A percentile compares a stretch with the other conserved stretches of the same genome.
phyloP scores from a whole-genome alignment of 2,329 filamentous ascomycete genomes.

The Fusarium sp. region DNA sequence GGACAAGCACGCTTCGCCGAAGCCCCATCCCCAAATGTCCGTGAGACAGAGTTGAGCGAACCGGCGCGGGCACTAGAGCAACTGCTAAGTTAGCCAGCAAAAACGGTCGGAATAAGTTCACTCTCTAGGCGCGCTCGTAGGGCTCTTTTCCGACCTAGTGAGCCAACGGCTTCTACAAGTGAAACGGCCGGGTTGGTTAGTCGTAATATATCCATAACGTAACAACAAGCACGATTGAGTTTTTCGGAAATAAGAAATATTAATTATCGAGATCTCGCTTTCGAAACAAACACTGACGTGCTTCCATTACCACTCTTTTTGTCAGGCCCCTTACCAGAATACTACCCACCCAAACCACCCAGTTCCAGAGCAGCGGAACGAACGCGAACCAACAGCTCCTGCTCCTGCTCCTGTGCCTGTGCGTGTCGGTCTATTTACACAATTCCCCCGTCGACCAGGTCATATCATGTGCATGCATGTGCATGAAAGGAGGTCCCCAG shows the following conservation, averaged over 20 bases:
- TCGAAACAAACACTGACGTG: constrained; percentile 20
- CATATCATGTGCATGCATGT: neutral
- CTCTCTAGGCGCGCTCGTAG: neutral
- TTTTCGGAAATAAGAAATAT: too few relatives aligned
- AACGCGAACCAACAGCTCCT: neutral
- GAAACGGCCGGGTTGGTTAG: neutral
- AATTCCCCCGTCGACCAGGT: neutral
- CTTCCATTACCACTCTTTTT: constrained; percentile 6
- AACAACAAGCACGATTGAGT: constrained; percentile 16
- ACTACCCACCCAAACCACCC: neutral
- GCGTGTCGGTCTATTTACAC: constrained; percentile 17
- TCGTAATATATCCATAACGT: neutral
- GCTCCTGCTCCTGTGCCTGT: too few relatives aligned
- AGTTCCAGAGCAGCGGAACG: neutral
- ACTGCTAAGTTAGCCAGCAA: too few relatives aligned
- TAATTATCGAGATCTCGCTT: constrained; percentile 8
- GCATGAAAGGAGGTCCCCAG: constrained; percentile 15
- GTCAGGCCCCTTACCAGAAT: neutral
- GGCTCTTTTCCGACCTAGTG: neutral
- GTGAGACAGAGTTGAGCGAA: neutral
- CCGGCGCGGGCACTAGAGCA: neutral
- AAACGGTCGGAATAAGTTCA: neutral
- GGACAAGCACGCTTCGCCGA: constrained; percentile 19
- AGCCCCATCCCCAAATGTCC: neutral
- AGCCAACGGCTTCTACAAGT: neutral